Conservation (phyloP, 768 basidiomycete genomes). For the Cystobasidium onofrii region DNA sequence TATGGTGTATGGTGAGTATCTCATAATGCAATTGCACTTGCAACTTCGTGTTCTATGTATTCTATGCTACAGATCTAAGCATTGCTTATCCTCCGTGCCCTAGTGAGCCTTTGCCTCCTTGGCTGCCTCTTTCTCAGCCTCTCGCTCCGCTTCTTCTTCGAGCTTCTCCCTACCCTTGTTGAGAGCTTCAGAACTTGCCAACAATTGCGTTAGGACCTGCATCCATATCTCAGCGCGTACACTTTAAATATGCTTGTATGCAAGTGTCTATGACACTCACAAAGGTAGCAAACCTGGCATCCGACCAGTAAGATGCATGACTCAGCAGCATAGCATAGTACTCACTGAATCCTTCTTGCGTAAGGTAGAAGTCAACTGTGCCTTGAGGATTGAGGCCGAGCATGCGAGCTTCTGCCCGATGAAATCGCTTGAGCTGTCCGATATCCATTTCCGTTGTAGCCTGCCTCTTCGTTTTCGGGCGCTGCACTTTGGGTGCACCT, state of each 20-base stretch:
- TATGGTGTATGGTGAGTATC: not conserved
- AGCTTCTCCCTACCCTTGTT: conserved; percentile 25
- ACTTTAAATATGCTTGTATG: not conserved
- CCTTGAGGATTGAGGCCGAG: conserved; percentile 32
- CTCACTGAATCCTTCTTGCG: conserved; percentile 33
- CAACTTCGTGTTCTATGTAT: not conserved
- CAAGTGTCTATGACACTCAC: conserved; percentile 14
- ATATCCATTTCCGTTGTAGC: conserved; percentile 30
- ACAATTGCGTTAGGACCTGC: conserved; percentile 27
- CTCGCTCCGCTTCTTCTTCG: conserved; percentile 25
- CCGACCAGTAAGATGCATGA: conserved; percentile 31
- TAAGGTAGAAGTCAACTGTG: conserved; percentile 20
- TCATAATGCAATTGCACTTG: too few species aligned
- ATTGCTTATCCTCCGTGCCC: not conserved
- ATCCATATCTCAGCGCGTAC: not conserved
- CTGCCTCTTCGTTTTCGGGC: not conserved
- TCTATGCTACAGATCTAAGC: not conserved
- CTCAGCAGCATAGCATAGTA: conserved; percentile 30
- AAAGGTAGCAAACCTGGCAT: conserved; percentile 29
- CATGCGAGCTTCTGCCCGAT: conserved; percentile 36
- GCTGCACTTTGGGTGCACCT: not conserved
- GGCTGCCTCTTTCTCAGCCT: not conserved
- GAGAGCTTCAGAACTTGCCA: conserved; percentile 23
- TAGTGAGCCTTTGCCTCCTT: not conserved
- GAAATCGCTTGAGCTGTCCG: conserved; percentile 35